Percentiles rank a stretch among this genome's conserved stretches.
Conservation (phyloP, 2,329 filamentous ascomycete species). For the Aspergillus pseudoglaucus region DNA sequence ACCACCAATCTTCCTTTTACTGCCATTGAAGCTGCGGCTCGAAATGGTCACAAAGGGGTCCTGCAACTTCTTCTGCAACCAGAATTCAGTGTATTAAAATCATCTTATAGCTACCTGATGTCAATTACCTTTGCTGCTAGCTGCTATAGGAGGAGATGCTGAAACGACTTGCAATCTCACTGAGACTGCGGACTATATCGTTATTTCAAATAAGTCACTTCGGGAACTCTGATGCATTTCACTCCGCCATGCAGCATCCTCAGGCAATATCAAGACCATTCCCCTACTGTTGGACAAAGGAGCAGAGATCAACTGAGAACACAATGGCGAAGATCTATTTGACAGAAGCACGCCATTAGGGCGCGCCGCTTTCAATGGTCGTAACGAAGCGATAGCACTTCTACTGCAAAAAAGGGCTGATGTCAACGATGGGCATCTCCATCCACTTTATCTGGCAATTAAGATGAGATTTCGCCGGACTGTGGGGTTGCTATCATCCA, state of each 20-base stretch:
- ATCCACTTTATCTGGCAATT: too few species aligned
- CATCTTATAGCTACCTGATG: background rate
- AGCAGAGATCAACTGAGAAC: background rate
- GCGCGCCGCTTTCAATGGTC: background rate
- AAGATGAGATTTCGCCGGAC: too few species aligned
- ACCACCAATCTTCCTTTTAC: too few species aligned
- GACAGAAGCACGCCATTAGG: background rate
- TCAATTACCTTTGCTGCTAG: background rate
- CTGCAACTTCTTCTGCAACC: too few species aligned
- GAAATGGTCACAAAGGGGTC: too few species aligned
- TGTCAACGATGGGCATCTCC: too few species aligned
- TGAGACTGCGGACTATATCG: background rate
- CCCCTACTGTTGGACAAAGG: background rate
- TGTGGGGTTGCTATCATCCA: too few species aligned
- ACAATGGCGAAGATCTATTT: background rate
- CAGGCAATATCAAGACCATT: background rate
- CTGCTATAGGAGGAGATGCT: background rate
- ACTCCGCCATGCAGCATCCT: background rate
- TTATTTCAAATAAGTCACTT: background rate
- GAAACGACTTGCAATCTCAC: background rate
- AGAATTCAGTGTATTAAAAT: background rate
- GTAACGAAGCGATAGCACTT: background rate
- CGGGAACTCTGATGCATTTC: background rate
- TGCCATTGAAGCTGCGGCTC: background rate
- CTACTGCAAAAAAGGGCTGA: background rate